Base-by-base conservation (phyloP, 139 green algal genomes). In the Picocystis salinarum region DNA sequence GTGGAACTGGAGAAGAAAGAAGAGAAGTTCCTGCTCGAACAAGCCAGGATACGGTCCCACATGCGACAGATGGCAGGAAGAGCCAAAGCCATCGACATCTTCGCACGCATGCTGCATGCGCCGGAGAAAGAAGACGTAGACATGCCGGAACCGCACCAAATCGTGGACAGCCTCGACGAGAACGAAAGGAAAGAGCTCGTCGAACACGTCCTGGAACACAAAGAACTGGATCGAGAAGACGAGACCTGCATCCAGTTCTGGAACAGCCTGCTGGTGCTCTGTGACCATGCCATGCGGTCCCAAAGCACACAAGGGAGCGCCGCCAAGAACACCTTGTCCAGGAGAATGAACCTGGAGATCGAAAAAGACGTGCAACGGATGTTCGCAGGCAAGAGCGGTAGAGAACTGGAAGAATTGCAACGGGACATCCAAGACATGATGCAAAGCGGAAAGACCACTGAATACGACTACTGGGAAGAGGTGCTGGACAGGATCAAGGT, bases 1-100 rank as follows among this genome's bases (percentile, higher is more conserved):
- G 59, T 67, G 20, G 75, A 87, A 36, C 64, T 77, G 39, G 75
- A 90, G 56, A 55, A 64, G 24, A 85, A 86, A 58, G 78, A 91
- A 53, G 74, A 87, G 49, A 59, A 72, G 61, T 73, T 75, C 48
- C 68, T 73, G 53, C 55, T 74, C 15, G 53, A 22, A 23, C 33
- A 41, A 27, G 36, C 10, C 9, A 44, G 36, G 4, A 27, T 36
- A n/a, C 52, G 68, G 36, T 52, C 61, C n/a, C 31, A 62, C 34
- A 64, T 68, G 31, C 53, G 74, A 7, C 51, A 79, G 19, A 28
- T 24, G 5, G 62, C 67, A 33, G 62, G 65, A 25, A 58, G 74
- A 20, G 48, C 62, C 23, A 47, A 55, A 34, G 46, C 67, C 9
- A 64, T 78, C 7, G 76, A 88, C 57, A 23, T 71, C 17, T 65